These are phyloP conservation scores for Balamuthia mandrillaris DNA, from an alignment of 208 protist species.

Conservation along the genomic window DNA sequence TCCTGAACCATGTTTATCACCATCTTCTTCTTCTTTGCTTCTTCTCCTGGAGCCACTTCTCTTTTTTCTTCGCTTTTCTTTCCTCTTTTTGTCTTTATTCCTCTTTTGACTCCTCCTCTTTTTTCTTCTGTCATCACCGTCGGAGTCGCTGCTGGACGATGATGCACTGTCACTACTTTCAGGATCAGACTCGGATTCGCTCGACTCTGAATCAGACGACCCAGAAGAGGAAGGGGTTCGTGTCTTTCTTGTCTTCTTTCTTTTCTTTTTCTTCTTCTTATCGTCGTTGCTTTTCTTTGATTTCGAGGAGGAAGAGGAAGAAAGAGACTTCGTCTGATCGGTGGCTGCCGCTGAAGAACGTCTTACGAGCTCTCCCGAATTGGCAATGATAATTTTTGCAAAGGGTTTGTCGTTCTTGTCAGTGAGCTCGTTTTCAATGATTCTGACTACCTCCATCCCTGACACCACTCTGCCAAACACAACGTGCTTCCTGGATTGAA, in stretches of 20 bases:
- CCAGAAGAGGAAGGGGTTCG: not conserved
- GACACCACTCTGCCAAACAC: conserved; percentile 59
- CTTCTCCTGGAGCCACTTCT: not conserved
- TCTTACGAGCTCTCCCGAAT: conserved; percentile 64
- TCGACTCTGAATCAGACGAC: not conserved
- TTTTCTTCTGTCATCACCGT: not conserved
- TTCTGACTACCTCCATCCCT: conserved; percentile 62
- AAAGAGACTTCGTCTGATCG: not conserved
- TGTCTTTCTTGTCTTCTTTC: not conserved
- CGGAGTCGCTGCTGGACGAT: not conserved
- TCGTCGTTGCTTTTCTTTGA: not conserved
- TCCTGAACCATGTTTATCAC: not conserved
- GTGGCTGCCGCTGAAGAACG: not conserved
- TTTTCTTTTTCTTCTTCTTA: not conserved
- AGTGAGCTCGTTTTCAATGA: conserved; percentile 48
- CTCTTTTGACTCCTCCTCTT: not conserved
- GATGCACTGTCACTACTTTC: not conserved
- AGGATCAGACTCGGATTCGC: not conserved
- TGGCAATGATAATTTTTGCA: conserved; percentile 48
- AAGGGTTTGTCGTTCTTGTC: conserved; percentile 22
- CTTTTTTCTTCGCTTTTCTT: not conserved
- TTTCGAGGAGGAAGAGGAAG: not conserved
- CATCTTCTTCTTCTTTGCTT: not conserved
- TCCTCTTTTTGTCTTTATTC: not conserved
- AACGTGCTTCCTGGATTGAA: conserved; percentile 54